Evolutionary conservation across 371 early-diverging fungal genomes (phyloP).

Genomic region (Blastocladiella emersonii): DNA sequence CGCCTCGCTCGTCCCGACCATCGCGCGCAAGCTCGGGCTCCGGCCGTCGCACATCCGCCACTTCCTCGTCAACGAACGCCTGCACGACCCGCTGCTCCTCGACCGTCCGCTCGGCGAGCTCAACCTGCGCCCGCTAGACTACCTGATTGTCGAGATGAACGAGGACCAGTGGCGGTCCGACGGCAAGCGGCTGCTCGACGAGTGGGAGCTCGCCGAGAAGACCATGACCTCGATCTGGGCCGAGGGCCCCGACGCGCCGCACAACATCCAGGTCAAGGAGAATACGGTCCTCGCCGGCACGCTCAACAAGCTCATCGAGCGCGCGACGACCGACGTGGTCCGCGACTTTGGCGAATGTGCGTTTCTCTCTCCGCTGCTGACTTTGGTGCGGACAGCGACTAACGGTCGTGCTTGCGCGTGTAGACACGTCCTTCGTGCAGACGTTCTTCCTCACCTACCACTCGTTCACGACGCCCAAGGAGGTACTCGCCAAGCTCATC

Average conservation of each 20-base stretch:
- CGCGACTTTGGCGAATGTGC: not conserved
- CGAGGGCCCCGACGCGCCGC: conserved; percentile 7
- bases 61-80: not conserved
- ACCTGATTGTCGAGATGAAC: not conserved
- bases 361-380: not conserved
- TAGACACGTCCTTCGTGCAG: conserved; percentile 17
- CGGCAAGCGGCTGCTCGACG: conserved; percentile 1
- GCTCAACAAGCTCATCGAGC: conserved; percentile 19
- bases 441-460: conserved; percentile 23
- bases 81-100: not conserved
- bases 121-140: not conserved
- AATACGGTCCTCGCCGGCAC: conserved; percentile 11
- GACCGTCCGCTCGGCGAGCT: not conserved
- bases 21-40: conserved; percentile 14
- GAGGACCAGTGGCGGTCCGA: conserved; percentile 3
- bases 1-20: not conserved
- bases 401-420: too few relatives aligned
- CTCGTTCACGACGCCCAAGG: conserved; percentile 15
- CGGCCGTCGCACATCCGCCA: not conserved
- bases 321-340: conserved; percentile 15
- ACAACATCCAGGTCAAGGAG: not conserved
- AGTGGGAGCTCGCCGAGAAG: not conserved
- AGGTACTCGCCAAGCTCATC: conserved; percentile 13
- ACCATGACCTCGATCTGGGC: conserved; percentile 3
- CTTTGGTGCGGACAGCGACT: not conserved